Evolutionary conservation across 2,329 filamentous ascomycete genomes (phyloP), one percentile per base, ranked within the genome.

Genomic region (Pezicula rhizophila): DNA sequence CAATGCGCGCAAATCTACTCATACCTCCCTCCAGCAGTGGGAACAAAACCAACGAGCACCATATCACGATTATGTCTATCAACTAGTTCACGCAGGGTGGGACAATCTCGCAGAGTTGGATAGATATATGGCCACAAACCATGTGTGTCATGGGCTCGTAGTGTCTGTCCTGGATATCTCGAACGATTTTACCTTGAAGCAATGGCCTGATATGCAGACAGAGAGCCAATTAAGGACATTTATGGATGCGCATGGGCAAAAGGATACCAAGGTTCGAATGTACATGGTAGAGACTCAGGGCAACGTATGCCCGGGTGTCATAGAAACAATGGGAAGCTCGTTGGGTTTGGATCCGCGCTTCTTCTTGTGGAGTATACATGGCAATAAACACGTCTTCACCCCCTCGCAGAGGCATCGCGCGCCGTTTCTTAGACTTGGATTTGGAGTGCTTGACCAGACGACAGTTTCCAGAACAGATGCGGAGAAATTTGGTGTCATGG

Each of bases 11-110:
- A 55, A 52, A 28, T 35, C 48, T 8, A 46, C 48, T 12, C 41
- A 51, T 25, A 14, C 37, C 17, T 49, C 50, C 5, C 15, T 49
- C 1, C 45, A 48, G 33, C 48, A 53, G 17, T 53, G 51, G 51
- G 20, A 11, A 26, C 33, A 48, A 12, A 42, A 33, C 31, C 28
- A 50, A n/a, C 40, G 28, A 31, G 8, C 33, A 14, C 53, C 52
- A 5, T 64, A 61, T 40, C 59, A 58, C 23, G 53, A 60, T 8
- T 62, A 62, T 41, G 49, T 62, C 10, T 55, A 58, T 28, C 43
- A 54, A 14, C 49, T 61, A 11, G 53, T 59, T 12, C 51, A 48
- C 15, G 58, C 60, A 37, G 59, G 59, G 50, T 62, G 58, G 61
- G 60, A 52, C 39, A 64, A 60, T 47, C 49, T 64, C 26, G 48